Conservation (phyloP, 345 rosid genomes). For the Eucalyptus guilfoylei region DNA sequence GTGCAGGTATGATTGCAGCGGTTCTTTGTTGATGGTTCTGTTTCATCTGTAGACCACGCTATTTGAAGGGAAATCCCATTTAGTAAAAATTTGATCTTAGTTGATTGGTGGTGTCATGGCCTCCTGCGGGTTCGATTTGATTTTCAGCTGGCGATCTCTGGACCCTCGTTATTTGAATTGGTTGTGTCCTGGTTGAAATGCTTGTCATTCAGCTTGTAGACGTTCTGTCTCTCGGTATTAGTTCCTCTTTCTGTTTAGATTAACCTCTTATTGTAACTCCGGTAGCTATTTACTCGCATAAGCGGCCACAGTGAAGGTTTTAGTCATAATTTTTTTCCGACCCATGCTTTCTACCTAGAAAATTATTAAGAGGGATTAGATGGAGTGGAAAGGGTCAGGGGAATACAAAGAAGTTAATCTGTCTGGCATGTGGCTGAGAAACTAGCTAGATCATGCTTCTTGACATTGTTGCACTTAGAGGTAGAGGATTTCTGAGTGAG, state of each 20-base stretch:
- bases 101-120: background rate
- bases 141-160: background rate
- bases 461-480: background rate
- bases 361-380: background rate
- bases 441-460: background rate
- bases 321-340: background rate
- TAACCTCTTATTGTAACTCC: background rate
- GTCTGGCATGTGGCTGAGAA: background rate
- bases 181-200: background rate
- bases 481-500: background rate
- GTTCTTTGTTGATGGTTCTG: background rate
- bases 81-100: background rate
- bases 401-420: background rate
- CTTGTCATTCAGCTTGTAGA: background rate
- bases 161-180: background rate
- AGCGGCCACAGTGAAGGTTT: background rate
- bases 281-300: background rate
- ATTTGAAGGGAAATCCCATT: background rate
- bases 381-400: background rate
- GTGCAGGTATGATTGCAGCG: slow-evolving; percentile 7
- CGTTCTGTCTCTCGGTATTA: background rate
- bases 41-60: background rate
- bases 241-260: background rate
- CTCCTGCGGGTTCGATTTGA: background rate
- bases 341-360: background rate